Evolutionary conservation across 352 stramenopile genomes (phyloP), one percentile per base, ranked within the genome.

Genomic region (Blastocystis sp.): DNA sequence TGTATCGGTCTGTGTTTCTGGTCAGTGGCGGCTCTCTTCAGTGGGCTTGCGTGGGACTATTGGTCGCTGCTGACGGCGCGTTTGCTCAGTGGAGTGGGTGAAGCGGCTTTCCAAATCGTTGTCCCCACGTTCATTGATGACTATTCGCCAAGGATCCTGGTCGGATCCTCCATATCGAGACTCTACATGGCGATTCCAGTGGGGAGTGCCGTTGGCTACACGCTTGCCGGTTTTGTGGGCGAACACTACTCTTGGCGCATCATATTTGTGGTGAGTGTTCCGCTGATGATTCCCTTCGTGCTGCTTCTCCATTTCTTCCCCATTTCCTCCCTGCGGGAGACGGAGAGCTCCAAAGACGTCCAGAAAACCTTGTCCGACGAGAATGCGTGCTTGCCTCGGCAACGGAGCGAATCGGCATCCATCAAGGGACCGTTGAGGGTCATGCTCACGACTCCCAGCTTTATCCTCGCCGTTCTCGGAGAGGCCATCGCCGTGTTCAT

Each of bases 31-130:
- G 40, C 59, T 21, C 17, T 80, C 9, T 23, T 9, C 11, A 80
- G 52, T 71, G 70, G 70, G 19, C 40, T 80, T 9, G 70, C 70
- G 3, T 34, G 38, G 11, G 71, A 80, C 40, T 80, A 80, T 23
- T 67, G 52, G 52, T 14, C 71, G 14, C 52, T 80, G 17, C 59
- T 80, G 40, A 28, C 71, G 4, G 70, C 70, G 10, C 23, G 70
- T n/a, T 17, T 67, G 21, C 4, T 80, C 4, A 80, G 70, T 23
- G 70, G 70, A 52, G 70, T 80, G 23, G 70, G 70, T n/a, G 70
- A 80, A 23, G 70, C 70, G 7, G 70, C 17, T 21, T 80, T 80
- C 59, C 70, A 80, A 19, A 80, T 80, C 59, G 59, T 80, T 3
- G 48, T 80, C 40, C 70, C 70, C 17, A 34, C 70, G 28, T 80